Evolutionary conservation across 83 land plant species (phyloP), one percentile per base, ranked within the genome.

Genomic region (Picea engelmannii): DNA sequence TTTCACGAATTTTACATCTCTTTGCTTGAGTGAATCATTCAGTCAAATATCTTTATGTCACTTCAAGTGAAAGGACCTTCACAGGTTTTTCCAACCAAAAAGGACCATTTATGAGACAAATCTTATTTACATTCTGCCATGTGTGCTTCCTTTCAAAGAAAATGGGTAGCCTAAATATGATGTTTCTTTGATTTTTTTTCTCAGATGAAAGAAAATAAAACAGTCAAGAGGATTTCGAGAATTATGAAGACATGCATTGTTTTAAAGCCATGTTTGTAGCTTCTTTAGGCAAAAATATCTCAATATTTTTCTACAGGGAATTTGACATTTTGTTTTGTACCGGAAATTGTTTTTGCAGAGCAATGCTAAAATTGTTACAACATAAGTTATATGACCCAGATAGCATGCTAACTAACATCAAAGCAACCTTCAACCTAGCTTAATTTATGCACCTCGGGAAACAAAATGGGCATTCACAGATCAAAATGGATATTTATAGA

Each of bases 91-190:
- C 25, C 61, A 49, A 76, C 78, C 16, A 55, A 76, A 55, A 76
- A 23, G 24, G 60, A 21, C 78, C 24, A 52, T 5, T n/a, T 25
- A 75, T 75, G 21, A 21, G 16, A 75, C 78, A 75, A 47, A 55
- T 55, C 55, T 55, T 16, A 55, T 18, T 11, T n/a, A 42, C 10
- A 47, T 55, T 49, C 11, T 42, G 24, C 59, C 5, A 73, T 73
- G 47, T 73, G 76, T 3, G 52, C 25, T 42, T 71, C 55, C 17
- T 7, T 23, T 75, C 78, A 75, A 23, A 75, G 78, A 49, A 73
- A 75, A 49, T 74, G 60, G 58, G 62, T 55, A 55, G 15, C 35
- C 4, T 15, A 24, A 76, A 49, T 24, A 23, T 52, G 6, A 13
- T 12, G 20, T 0, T 76, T 76, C 1, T 24, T 55, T 75, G 21